Base-by-base conservation (phyloP, 768 basidiomycete species). In the Coprinopsis strossmayeri region DNA sequence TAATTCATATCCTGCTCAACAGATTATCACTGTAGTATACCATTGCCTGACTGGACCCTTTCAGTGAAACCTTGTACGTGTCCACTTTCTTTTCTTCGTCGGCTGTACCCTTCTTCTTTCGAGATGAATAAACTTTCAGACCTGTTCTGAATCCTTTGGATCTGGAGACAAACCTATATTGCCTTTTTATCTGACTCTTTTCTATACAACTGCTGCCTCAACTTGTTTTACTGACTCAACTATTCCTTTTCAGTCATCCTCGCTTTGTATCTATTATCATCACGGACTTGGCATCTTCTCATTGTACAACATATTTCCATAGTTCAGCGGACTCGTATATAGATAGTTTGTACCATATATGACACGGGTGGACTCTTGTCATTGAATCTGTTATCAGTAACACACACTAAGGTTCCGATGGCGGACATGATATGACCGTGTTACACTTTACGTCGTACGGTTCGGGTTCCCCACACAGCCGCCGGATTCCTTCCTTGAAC, bases 61-160 rank as follows among this genome's bases (percentile, higher is more conserved):
- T n/a, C n/a, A n/a, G n/a, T 67, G 72, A 70, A 62, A 73, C 54
- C 51, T 46, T 59, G 53, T 46, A 38, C 59, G 53, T 46, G 38
- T 47, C 44, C 55, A 28, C 44, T 28, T 26, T 38, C 21, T 43
- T 24, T 34, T 27, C 18, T 15, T 32, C 44, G 54, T 51, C 25
- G 48, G 23, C 35, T 50, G 63, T 59, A 28, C 56, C 38, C n/a
- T 47, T 25, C 32, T 23, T 42, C 59, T 49, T 54, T 52, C 50
- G 62, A 58, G 76, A 78, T 79, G 77, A 76, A 68, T 66, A 64
- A 51, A 52, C 53, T 49, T 68, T 79, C 79, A 81, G 79, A 83
- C 79, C 79, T 82, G 79, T 81, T 80, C 79, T 77, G 79, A 75
- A 60, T 57, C 62, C 66, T 28, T 3, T 38, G 34, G 52, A 37